Base-by-base conservation (phyloP, 2,329 filamentous ascomycete genomes). In the Fusarium ramigenum region DNA sequence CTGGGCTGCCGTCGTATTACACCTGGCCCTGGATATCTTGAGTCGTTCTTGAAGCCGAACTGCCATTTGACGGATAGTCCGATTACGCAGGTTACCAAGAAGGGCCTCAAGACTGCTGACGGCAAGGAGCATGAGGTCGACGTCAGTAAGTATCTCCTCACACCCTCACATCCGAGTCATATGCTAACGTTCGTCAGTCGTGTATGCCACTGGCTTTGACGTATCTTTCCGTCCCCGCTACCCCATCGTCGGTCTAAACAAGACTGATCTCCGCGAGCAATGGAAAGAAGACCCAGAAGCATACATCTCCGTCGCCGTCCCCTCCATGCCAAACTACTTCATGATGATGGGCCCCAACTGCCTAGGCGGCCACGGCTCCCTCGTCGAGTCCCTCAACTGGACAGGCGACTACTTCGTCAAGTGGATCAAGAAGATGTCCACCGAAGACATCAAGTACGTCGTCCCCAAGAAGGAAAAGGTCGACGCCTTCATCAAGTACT, bases 131-230 rank as follows among this genome's bases (percentile, higher is more conserved):
- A 76, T 21, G 63, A 76, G n/a, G 73, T 75, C 4, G 74, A 76
- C 44, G 74, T 75, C 25, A 61, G 74, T 76, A 52, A 73, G 74
- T 75, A 47, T 0, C 15, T 46, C 9, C 23, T 15, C 25, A 7
- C 8, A 4, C 8, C 3, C 12, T 21, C 23, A 11, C 25, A 9
- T 28, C 12, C 1, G 0, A 28, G 4, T 1, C 2, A 3, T 8
- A 28, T 37, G 18, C 56, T 50, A 67, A 34, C 19, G 4, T n/a
- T 19, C 11, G 0, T 0, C 10, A 76, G 74, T 91, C 28, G 80
- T 90, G 25, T 89, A 87, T 63, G 88, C 87, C 21, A 89, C 87
- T 0, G 87, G 88, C 4, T 89, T 88, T 69, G 85, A 89, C 69
- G 84, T 85, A 11, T 87, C 85, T 1, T 88, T 87, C 76, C 77